Evolutionary conservation across 1,284 basidiomycete species (phyloP), one percentile per base, ranked within the genome.

Genomic region (Puccinia coronata): DNA sequence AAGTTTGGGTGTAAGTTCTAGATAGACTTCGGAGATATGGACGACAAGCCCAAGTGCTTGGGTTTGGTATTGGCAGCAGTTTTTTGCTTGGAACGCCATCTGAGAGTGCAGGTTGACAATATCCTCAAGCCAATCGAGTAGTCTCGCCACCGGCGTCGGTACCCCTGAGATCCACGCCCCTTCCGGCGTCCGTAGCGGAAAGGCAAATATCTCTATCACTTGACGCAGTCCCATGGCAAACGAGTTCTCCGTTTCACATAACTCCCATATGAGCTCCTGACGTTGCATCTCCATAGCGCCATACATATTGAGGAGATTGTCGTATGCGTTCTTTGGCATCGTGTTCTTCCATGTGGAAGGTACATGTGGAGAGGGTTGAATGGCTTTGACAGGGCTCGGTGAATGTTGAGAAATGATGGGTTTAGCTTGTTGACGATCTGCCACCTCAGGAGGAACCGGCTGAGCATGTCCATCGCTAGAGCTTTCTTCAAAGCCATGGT

Each of bases 11-110:
- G 55, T 36, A 14, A 43, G 34, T 28, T 78, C 63, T 5, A 49
- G 61, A 36, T 95, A 86, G 1, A 88, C 86, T 6, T 90, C 89
- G 12, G 49, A 59, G 25, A 47, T 78, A 12, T 47, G 36, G 47
- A 69, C 51, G 5, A 36, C 76, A 16, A 34, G 25, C 47, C 55
- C 36, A 1, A 70, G 16, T 8, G 25, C 61, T 12, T 91, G 88
- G 82, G 96, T 93, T 83, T 93, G 92, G 83, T 95, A 93, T 70
- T 95, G 87, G 11, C 92, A 90, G 36, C 94, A 87, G 90, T 92
- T 92, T 85, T 94, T 93, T 82, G 96, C 91, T 39, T 95, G 88
- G 23, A 90, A 89, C 2, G 90, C 88, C 14, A 93, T 88, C 43
- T 90, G 89, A 0, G 87, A 82, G 0, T 93, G 93, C 28, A 96